phyloP scores from a whole-genome alignment of 192 early-diverging fungal genomes.

The Diversispora epigaea region DNA sequence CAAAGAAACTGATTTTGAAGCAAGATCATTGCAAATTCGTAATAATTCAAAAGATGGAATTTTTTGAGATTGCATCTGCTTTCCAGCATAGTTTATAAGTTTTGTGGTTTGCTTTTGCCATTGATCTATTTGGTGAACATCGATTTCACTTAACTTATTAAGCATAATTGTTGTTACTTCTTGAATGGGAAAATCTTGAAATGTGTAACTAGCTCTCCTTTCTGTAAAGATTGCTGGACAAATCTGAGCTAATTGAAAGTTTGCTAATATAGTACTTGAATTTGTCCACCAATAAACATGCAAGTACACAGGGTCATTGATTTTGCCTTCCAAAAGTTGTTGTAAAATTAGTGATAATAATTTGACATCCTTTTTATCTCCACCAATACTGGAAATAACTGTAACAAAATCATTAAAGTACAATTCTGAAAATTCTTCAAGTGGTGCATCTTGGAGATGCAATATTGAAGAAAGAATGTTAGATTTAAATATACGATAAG shows the following conservation, averaged over 20 bases:
- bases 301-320: conserved; percentile 14
- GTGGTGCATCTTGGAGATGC: neutral
- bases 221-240: conserved; percentile 4
- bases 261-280: neutral
- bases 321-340: conserved; percentile 1
- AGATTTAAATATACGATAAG: neutral
- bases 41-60: neutral
- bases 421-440: neutral
- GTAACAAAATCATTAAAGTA: conserved; percentile 31
- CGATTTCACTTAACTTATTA: neutral
- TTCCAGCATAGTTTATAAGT: conserved; percentile 4
- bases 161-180: conserved; percentile 18
- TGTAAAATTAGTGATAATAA: neutral
- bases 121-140: neutral
- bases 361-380: neutral
- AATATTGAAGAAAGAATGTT: neutral
- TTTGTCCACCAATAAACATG: conserved; percentile 31
- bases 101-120: conserved; percentile 17
- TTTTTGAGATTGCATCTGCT: neutral
- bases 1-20: conserved; percentile 3
- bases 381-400: neutral
- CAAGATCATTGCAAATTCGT: conserved; percentile 18
- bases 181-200: neutral
- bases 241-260: conserved; percentile 11
- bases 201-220: neutral